These are phyloP conservation scores for Ceratocystis huliohia DNA, from an alignment of 2,329 filamentous ascomycete genomes.

Conservation along the genomic window DNA sequence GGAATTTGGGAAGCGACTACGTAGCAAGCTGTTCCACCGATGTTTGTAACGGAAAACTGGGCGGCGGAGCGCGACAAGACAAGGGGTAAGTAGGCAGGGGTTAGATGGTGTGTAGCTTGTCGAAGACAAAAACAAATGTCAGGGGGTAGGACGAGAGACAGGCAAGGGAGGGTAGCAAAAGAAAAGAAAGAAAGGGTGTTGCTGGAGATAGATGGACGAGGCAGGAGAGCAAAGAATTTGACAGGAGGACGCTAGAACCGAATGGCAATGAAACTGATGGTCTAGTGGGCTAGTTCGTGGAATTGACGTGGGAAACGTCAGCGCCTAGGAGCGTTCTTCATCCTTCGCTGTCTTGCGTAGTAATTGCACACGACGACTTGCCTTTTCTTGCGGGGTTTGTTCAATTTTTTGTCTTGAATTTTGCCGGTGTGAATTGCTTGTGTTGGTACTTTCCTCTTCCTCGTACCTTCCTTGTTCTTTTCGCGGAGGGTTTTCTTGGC, in stretches of 20 bases:
- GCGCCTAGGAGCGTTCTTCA: background rate
- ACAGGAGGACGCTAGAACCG: background rate
- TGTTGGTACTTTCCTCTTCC: too few species aligned
- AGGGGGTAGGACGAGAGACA: background rate
- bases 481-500: background rate
- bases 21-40: too few species aligned
- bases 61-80: background rate
- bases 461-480: background rate
- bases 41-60: background rate
- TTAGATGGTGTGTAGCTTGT: too few species aligned
- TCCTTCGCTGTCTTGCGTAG: background rate
- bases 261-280: background rate
- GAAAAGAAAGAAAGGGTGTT: background rate
- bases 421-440: too few species aligned
- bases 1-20: background rate
- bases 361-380: conserved; percentile 9
- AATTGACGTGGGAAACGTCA: background rate
- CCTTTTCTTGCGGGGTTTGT: background rate
- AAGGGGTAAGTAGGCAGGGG: too few species aligned
- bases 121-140: background rate
- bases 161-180: background rate
- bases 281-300: background rate
- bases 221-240: background rate
- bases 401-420: too few species aligned
- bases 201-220: background rate